Evolutionary conservation across 2,329 filamentous ascomycete species (phyloP), one percentile per base, ranked within the genome.

Genomic region (Dactylellina leptospora): DNA sequence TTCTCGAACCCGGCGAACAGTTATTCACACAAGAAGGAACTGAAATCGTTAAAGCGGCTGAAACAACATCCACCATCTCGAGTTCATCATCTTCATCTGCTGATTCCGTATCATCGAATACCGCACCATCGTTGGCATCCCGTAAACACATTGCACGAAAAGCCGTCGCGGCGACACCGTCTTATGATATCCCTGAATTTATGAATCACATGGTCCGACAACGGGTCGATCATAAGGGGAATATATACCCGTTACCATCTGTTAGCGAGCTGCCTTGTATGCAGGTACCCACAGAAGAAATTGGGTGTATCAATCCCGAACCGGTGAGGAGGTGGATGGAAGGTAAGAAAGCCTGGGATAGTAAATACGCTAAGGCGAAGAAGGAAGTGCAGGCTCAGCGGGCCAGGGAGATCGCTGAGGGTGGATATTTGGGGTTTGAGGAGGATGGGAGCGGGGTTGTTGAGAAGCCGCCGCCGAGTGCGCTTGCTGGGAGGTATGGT

Each of bases 121-220:
- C 6, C 9, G 23, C 4, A 1, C 28, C 23, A 22, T 4, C 58
- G 4, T 0, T 20, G 4, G 40, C 40, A 8, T 36, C 51, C n/a
- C 11, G 9, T 11, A 55, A 42, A 13, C 54, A 63, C 38, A 60
- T 73, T 22, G 22, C 60, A 11, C 33, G 54, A 22, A 60, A 64
- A 54, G 4, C 61, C 8, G 56, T 18, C 16, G 58, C 53, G 2
- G 47, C 45, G 25, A n/a, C 40, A 4, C 18, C 23, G 18, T 23
- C 55, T 13, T 61, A 66, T 22, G 51, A 64, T 22, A 28, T 66
- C 18, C 66, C 66, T 2, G 51, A 38, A 0, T 97, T 97, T 79
- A 84, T 86, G 56, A 84, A 89, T 70, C 88, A 96, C 79, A 97
- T 97, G 93, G 93, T 99, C 73, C 89, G 95, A 6, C 92, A 99